Evolutionary conservation across 305 asterid species (phyloP), one percentile per base, ranked within the genome.

Genomic region (Fraxinus dipetala): DNA sequence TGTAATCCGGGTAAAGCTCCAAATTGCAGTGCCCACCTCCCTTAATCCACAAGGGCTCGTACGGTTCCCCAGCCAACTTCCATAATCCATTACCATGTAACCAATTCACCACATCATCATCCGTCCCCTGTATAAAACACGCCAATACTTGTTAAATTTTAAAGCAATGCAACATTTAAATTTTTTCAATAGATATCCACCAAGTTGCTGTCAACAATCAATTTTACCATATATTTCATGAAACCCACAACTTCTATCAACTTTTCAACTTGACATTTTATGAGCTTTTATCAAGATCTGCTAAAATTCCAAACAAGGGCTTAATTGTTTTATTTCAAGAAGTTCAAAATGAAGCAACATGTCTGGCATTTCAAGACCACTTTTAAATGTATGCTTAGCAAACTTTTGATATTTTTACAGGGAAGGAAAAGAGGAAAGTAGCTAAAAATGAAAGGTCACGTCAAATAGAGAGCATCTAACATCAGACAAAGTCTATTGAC

Each of bases 21-120:
- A 96, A 87, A 90, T 96, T 94, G 95, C 99, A 96, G 85, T 96
- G 99, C 0, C 99, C 99, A 0, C 99, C 99, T 18, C 99, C 99
- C 89, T 93, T 93, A 51, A 96, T 94, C 99, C 99, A 96, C 78
- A 96, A 86, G 61, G 99, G 98, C 79, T 96, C 99, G 6, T 92
- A 96, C 3, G 98, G 96, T 75, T 96, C 98, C 85, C 91, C 85
- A 0, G 98, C 90, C 96, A 90, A 89, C 85, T 94, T 88, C 98
- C 98, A 96, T 78, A 96, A 81, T 38, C 93, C 93, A 3, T 89
- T 87, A 3, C 99, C 99, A 13, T 96, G 99, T 83, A 93, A 82
- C 95, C 97, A 94, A 83, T 85, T 95, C 35, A 96, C 99, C 34
- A 96, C 98, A 45, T 96, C 99, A 54, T 96, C 99, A 36, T 94